phyloP scores from a whole-genome alignment of 306 rosid species.

The Rosa lucieae region DNA sequence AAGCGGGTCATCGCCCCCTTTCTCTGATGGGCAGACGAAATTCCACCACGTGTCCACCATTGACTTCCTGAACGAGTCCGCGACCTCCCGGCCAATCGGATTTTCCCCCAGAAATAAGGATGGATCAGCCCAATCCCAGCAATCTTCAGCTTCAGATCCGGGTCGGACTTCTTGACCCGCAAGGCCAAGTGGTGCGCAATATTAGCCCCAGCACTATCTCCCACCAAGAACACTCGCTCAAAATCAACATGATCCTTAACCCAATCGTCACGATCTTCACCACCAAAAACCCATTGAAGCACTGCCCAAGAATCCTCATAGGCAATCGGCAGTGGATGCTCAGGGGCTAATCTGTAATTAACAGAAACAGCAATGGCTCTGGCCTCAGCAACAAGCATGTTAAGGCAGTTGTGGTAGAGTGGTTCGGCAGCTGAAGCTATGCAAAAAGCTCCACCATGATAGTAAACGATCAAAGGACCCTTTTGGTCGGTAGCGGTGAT shows the following conservation, averaged over 20 bases:
- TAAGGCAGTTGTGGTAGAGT: conserved; percentile 66
- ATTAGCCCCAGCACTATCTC: conserved; percentile 86
- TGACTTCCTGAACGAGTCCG: conserved; percentile 39
- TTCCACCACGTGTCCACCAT: conserved; percentile 90
- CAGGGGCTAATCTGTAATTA: conserved; percentile 71
- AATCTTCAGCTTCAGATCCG: conserved; percentile 31
- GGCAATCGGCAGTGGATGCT: conserved; percentile 70
- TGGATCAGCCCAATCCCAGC: conserved; percentile 54
- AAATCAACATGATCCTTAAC: conserved; percentile 49
- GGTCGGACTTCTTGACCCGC: conserved; percentile 17
- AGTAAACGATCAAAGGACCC: conserved; percentile 63
- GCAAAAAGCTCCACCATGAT: conserved; percentile 80
- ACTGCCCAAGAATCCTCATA: conserved; percentile 72
- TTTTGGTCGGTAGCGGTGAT: conserved; percentile 13
- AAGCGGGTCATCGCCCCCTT: conserved; percentile 57
- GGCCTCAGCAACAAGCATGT: conserved; percentile 53
- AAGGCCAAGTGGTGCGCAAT: conserved; percentile 63
- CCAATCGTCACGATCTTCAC: conserved; percentile 44
- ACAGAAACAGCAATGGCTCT: conserved; percentile 55
- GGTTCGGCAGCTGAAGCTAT: conserved; percentile 67
- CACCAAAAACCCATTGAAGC: conserved; percentile 51
- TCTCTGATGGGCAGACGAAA: conserved; percentile 69
- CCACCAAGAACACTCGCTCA: conserved; percentile 52
- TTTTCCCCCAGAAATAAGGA: conserved; percentile 86
- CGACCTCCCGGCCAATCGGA: conserved; percentile 57